Evolutionary conservation across 2,329 filamentous ascomycete genomes (phyloP).

Genomic region (Ophiostoma piceae): DNA sequence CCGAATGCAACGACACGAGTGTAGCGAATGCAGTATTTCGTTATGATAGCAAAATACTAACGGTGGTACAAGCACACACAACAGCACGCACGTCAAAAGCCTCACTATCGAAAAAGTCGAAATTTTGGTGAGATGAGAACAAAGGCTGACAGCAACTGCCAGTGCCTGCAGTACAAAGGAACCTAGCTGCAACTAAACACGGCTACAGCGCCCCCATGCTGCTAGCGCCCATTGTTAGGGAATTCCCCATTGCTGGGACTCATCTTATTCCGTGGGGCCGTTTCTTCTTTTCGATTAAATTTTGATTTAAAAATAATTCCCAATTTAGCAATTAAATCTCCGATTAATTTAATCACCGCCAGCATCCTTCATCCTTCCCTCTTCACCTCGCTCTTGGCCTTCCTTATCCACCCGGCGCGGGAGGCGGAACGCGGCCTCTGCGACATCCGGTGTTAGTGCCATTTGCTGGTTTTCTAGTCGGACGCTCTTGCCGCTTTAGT

Average conservation of each 20-base stretch:
- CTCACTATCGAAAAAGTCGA: background rate
- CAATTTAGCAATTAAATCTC: too few relatives aligned
- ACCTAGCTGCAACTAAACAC: background rate
- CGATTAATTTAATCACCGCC: background rate
- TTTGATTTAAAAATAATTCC: too few relatives aligned
- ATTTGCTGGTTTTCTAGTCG: background rate
- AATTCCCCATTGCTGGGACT: background rate
- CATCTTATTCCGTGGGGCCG: too few relatives aligned
- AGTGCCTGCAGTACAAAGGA: too few relatives aligned
- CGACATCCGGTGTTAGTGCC: slow-evolving; percentile 20
- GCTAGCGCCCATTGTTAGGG: slow-evolving; percentile 5
- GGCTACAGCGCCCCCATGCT: background rate
- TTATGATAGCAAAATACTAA: too few relatives aligned
- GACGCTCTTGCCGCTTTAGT: background rate
- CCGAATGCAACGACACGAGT: too few relatives aligned
- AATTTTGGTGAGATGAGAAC: background rate
- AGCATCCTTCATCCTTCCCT: background rate
- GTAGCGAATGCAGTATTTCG: too few relatives aligned
- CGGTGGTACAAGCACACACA: too few relatives aligned
- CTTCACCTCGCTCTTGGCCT: background rate
- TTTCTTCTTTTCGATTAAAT: background rate
- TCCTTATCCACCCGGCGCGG: background rate
- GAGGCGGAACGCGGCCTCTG: slow-evolving; percentile 8
- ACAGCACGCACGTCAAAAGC: background rate
- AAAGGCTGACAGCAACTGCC: background rate